Conservation (phyloP, 2,329 filamentous ascomycete genomes). For the Fusarium equiseti region DNA sequence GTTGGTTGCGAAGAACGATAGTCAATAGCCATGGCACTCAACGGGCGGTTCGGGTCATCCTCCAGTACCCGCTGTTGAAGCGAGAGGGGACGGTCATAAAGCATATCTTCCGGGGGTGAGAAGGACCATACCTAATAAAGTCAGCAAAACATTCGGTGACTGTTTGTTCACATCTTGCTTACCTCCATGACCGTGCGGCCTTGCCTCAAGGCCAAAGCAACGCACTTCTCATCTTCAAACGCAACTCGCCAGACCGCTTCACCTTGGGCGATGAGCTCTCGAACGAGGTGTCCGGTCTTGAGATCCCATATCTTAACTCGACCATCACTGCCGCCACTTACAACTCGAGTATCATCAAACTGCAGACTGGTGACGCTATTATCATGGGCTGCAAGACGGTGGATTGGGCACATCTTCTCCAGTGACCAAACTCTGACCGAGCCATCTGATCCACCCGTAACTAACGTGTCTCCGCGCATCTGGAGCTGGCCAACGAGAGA, state of each 20-base stretch:
- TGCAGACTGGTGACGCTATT: conserved; percentile 98
- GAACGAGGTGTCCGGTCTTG: conserved; percentile 88
- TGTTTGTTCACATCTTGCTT: conserved; percentile 51
- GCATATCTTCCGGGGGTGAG: conserved; percentile 81
- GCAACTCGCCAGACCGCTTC: conserved; percentile 98
- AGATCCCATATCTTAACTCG: conserved; percentile 98
- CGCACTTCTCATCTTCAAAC: conserved; percentile 98
- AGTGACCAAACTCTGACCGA: conserved; percentile 97
- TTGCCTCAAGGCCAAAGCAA: conserved; percentile 89
- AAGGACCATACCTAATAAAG: conserved; percentile 87
- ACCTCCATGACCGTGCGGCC: conserved; percentile 98
- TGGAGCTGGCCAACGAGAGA: conserved; percentile 96
- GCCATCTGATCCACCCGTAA: conserved; percentile 95
- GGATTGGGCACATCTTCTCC: conserved; percentile 89
- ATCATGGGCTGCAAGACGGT: conserved; percentile 94
- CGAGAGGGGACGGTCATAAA: conserved; percentile 65
- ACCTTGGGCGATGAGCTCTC: conserved; percentile 90
- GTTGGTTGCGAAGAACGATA: conserved; percentile 53
- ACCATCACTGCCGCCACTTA: conserved; percentile 97
- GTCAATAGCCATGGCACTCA: conserved; percentile 64
- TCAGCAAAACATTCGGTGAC: conserved; percentile 45
- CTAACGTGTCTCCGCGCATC: conserved; percentile 92
- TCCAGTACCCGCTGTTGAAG: conserved; percentile 62
- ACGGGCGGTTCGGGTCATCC: conserved; percentile 60
- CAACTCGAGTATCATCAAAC: conserved; percentile 94